A percentile compares a stretch with the other conserved stretches of the same genome.
Evolutionary conservation across 345 rosid genomes (phyloP).

Genomic region (Camelina hispida): DNA sequence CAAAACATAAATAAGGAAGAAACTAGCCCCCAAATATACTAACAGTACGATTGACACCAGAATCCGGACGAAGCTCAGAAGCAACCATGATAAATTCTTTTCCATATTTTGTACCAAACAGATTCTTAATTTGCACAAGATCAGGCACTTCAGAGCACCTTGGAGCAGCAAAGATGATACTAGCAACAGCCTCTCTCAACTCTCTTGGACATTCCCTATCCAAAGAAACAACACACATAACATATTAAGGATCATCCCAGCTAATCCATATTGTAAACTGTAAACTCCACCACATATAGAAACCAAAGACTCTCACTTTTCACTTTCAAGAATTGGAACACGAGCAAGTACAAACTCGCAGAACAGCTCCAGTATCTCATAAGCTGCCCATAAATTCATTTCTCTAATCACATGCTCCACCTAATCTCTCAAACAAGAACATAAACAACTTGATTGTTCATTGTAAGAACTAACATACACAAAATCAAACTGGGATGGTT

Average conservation of each 20-base stretch:
- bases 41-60: constrained; percentile 93
- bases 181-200: constrained; percentile 86
- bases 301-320: constrained; percentile 62
- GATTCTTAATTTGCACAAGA: constrained; percentile 76
- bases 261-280: background rate
- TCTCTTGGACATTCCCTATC: constrained; percentile 89
- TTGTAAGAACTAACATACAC: constrained; percentile 1
- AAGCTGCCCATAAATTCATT: constrained; percentile 81
- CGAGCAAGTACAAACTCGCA: constrained; percentile 94
- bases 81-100: constrained; percentile 78
- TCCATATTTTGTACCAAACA: constrained; percentile 82
- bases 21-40: constrained; percentile 44
- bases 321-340: constrained; percentile 78
- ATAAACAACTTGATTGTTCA: background rate
- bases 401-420: constrained; percentile 97
- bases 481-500: background rate
- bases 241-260: background rate
- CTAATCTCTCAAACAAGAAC: constrained; percentile 45
- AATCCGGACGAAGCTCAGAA: constrained; percentile 90
- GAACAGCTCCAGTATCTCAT: constrained; percentile 86
- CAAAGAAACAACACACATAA: background rate
- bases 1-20: constrained; percentile 24
- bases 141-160: constrained; percentile 96
- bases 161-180: constrained; percentile 95
- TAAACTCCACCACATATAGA: background rate